Evolutionary conservation across 2,329 filamentous ascomycete species (phyloP), one percentile per base, ranked within the genome.

Genomic region (Chaetomium olivaceum): DNA sequence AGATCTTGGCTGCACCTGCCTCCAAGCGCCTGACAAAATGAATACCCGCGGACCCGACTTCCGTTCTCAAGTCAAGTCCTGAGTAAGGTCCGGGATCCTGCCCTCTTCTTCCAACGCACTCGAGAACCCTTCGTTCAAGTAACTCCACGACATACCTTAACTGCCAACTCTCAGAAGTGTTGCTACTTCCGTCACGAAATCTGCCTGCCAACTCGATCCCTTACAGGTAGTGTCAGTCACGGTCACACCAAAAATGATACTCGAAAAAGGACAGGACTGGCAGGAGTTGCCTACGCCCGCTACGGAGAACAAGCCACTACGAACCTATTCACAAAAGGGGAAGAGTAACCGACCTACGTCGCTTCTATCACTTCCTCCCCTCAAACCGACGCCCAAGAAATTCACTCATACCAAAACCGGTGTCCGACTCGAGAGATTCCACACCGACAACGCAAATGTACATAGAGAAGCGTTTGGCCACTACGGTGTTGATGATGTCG

Each of bases 311-410:
- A 52, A n/a, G 14, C 62, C 64, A 4, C 9, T 48, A 6, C 65
- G 66, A 9, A 71, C 66, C n/a, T 70, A 71, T 43, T 67, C 70
- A 19, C 64, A 67, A 58, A 66, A 67, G 31, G 48, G 51, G 33
- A 66, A 33, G 50, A 63, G 36, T 25, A 46, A 16, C 21, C 52
- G 51, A 12, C 19, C 48, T 7, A 1, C 46, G n/a, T 31, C 57
- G 1, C 63, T 67, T 9, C 2, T 51, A 14, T 31, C 57, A 1
- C 63, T 67, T 4, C 68, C 68, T 6, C 29, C 67, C 3, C 62
- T 68, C 16, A 68, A 66, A 27, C 64, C 36, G 19, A 21, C 16
- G 6, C n/a, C 19, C 59, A 11, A 46, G 56, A 8, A 23, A 21
- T 9, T 16, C 19, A n/a, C 46, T 39, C 25, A 27, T 25, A 8